phyloP scores from a whole-genome alignment of 306 rosid genomes.

The Mimosa pudica region DNA sequence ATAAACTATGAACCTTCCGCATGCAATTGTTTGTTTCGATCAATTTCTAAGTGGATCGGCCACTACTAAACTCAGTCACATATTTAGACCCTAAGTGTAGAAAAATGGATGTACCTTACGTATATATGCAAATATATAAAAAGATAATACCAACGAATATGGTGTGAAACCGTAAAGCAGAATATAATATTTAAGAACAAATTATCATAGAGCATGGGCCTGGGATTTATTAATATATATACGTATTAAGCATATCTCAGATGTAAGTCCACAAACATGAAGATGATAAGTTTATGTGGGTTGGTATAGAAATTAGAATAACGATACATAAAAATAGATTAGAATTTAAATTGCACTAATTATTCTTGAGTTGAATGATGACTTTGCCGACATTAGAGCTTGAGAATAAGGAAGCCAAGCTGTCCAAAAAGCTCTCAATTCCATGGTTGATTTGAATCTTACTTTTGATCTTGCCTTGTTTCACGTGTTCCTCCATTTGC shows the following conservation, averaged over 20 bases:
- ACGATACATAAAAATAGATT: not conserved
- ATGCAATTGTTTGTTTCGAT: too few species aligned
- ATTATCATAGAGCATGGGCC: not conserved
- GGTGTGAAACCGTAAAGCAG: not conserved
- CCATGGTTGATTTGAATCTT: slow-evolving; percentile 52
- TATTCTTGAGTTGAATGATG: slow-evolving; percentile 46
- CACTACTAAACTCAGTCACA: not conserved
- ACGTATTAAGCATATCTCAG: too few species aligned
- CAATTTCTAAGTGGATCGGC: not conserved
- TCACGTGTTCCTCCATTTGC: slow-evolving; percentile 55
- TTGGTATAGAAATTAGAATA: not conserved
- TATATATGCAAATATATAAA: not conserved
- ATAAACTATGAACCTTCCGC: not conserved
- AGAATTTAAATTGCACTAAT: not conserved
- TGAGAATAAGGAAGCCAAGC: slow-evolving; percentile 55
- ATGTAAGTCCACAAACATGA: not conserved
- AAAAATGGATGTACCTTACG: too few species aligned
- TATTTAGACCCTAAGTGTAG: too few species aligned
- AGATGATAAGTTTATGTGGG: not conserved
- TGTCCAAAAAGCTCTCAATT: slow-evolving; percentile 52
- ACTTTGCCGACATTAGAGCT: slow-evolving; percentile 65
- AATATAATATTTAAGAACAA: not conserved
- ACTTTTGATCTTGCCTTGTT: slow-evolving; percentile 53
- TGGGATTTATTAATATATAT: too few species aligned
- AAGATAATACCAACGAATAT: too few species aligned